These are phyloP conservation scores for Cytospora piceae DNA, from an alignment of 2,329 filamentous ascomycete genomes.

Conservation along the genomic window DNA sequence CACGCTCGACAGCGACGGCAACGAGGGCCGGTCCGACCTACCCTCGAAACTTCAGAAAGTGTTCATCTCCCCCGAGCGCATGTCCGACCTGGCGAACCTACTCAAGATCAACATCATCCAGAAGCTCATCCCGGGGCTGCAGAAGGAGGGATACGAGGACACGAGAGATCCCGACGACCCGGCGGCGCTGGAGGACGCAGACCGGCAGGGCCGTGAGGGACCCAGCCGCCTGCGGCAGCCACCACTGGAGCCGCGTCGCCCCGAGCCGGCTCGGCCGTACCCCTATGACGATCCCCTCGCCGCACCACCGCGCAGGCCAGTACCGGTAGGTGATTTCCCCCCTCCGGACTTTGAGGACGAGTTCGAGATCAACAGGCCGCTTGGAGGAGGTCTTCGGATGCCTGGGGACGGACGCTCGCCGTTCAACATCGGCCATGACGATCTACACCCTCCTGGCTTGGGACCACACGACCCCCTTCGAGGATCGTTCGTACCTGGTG, in stretches of 20 bases:
- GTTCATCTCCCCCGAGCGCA: constrained; percentile 74
- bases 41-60: constrained; percentile 56
- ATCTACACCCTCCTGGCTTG: constrained; percentile 84
- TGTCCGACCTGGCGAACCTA: constrained; percentile 69
- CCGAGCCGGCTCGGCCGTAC: constrained; percentile 63
- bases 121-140: constrained; percentile 75
- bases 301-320: constrained; percentile 61
- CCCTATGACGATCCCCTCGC: constrained; percentile 66
- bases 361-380: constrained; percentile 76
- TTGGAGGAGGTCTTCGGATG: constrained; percentile 41
- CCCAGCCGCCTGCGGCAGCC: constrained; percentile 41
- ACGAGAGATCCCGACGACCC: constrained; percentile 44
- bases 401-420: constrained; percentile 55
- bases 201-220: constrained; percentile 36
- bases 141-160: constrained; percentile 80
- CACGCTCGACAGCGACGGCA: constrained; percentile 45
- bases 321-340: constrained; percentile 74
- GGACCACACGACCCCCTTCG: constrained; percentile 84
- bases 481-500: constrained; percentile 62
- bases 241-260: constrained; percentile 53
- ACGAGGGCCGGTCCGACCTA: constrained; percentile 56
- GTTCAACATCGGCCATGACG: constrained; percentile 78
- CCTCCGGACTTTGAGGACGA: constrained; percentile 95
- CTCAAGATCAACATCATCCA: constrained; percentile 83
- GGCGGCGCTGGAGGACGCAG: constrained; percentile 47